Base-by-base conservation (phyloP, 2,329 filamentous ascomycete species). In the Clarireedia homoeocarpa region DNA sequence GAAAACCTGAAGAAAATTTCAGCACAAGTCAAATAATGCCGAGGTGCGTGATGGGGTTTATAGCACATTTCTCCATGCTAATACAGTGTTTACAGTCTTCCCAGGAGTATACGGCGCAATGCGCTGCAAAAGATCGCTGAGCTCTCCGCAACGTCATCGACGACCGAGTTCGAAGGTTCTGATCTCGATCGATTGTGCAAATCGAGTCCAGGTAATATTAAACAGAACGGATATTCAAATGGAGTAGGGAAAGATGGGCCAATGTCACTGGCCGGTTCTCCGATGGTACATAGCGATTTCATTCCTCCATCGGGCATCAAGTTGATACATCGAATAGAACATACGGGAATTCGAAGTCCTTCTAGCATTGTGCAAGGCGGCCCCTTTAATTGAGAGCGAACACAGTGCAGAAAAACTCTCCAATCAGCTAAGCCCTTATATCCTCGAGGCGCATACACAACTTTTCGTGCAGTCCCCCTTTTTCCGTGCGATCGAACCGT, bases 281-380 rank as follows among this genome's bases (percentile, higher is more conserved):
- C 83, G 12, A 86, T 86, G 83, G 83, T 86, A 73, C 62, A 30
- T 12, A 44, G 34, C 27, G 17, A 24, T 34, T 5, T 7, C 44
- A 20, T 24, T 17, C 10, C 12, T 7, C 14, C 30, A 5, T 39
- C 44, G 46, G 27, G 42, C 59, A 48, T 34, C 12, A 20, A 5
- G 39, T 49, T 58, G 48, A 58, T 36, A 40, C 20, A n/a, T 14
- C n/a, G 38, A 17, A 27, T 46, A 95, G 90, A 89, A 85, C 53
- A 83, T 91, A 53, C 85, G 89, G 66, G 95, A 99, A 76, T 86
- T 96, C 63, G 92, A 99, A 71, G 88, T 95, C 53, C 79, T 99
- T 26, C 75, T 97, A 26, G 90, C 94, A 45, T 78, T 99, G 26
- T 97, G 92, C 76, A 92, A 91, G 73, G 89, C 92, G 53, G 89